phyloP scores from a whole-genome alignment of 169 alveolate species.

The Besnoitia besnoiti region DNA sequence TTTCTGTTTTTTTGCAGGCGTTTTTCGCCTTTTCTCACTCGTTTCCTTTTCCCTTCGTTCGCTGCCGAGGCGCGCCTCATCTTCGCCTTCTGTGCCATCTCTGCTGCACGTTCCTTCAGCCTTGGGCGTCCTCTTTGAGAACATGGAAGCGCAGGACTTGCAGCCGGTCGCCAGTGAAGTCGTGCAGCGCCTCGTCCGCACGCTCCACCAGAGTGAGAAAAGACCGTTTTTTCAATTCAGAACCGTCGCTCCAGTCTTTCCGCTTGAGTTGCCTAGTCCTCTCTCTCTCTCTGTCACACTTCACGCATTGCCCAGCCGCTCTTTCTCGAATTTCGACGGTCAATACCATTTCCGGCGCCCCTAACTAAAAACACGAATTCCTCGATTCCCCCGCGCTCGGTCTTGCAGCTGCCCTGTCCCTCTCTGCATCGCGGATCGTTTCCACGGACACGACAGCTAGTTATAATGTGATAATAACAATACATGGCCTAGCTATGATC shows the following conservation, averaged over 20 bases:
- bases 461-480: too few relatives aligned
- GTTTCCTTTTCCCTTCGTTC: background rate
- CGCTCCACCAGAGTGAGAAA: slow-evolving; percentile 34
- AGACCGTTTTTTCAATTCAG: background rate
- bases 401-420: too few relatives aligned
- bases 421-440: too few relatives aligned
- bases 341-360: too few relatives aligned
- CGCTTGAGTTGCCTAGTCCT: background rate
- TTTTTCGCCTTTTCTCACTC: background rate
- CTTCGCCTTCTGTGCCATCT: slow-evolving; percentile 1
- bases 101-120: slow-evolving; percentile 14
- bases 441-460: too few relatives aligned
- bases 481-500: too few relatives aligned
- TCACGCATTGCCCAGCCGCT: background rate
- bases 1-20: background rate
- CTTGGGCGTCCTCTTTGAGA: slow-evolving; percentile 42
- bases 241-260: background rate
- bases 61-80: background rate
- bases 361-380: too few relatives aligned
- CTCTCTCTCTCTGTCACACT: background rate
- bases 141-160: slow-evolving; percentile 38
- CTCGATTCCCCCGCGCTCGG: too few relatives aligned
- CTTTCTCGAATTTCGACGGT: background rate
- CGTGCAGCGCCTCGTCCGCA: slow-evolving; percentile 35
- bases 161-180: slow-evolving; percentile 23